phyloP scores from a whole-genome alignment of 2,329 filamentous ascomycete species.

The Exophiala calicioides region DNA sequence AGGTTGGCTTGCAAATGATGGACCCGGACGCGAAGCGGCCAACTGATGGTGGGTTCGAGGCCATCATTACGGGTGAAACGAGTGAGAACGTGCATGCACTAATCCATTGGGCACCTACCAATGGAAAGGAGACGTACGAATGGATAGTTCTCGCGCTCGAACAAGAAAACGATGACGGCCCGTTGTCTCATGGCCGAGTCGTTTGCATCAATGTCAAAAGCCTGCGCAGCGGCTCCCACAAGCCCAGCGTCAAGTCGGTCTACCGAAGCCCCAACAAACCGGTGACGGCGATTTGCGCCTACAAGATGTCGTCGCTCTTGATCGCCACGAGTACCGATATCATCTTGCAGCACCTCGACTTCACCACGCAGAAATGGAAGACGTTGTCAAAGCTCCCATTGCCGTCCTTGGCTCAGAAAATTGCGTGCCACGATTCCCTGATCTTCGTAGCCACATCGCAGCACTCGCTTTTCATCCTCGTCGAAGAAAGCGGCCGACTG shows the following conservation, averaged over 20 bases:
- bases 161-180: constrained; percentile 7
- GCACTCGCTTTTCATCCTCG: constrained; percentile 52
- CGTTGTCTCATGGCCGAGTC: constrained; percentile 17
- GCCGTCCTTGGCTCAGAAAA: constrained; percentile 52
- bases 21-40: constrained; percentile 10
- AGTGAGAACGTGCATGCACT: constrained; percentile 25
- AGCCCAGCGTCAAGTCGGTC: constrained; percentile 15
- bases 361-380: constrained; percentile 44
- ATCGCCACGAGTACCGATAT: constrained; percentile 49
- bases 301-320: constrained; percentile 44
- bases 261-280: constrained; percentile 11
- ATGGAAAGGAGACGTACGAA: constrained; percentile 26
- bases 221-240: constrained; percentile 15
- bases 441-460: constrained; percentile 57
- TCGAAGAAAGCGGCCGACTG: constrained; percentile 36
- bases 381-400: constrained; percentile 43
- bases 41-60: constrained; percentile 2
- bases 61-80: constrained; percentile 23
- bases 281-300: constrained; percentile 41
- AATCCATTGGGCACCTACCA: constrained; percentile 26
- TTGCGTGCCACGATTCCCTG: constrained; percentile 49
- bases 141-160: constrained; percentile 30
- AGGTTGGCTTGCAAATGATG: constrained; percentile 16
- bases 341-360: constrained; percentile 46
- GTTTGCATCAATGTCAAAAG: constrained; percentile 26